A percentile compares a stretch with the other conserved stretches of the same genome.
Conservation (phyloP, 1,284 basidiomycete genomes). For the Coniferiporia weirii region DNA sequence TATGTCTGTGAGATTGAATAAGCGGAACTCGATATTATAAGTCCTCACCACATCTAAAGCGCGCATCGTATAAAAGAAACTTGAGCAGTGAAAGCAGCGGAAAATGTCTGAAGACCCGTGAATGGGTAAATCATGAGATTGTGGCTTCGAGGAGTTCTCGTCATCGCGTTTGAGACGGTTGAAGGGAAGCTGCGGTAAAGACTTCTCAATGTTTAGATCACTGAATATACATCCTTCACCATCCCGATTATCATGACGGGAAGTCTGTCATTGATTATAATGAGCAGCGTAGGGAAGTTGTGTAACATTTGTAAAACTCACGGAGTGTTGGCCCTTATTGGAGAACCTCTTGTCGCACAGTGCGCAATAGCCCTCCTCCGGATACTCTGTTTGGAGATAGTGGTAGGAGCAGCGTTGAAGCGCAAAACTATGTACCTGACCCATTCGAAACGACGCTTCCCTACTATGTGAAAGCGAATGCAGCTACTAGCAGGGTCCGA, state of each 20-base stretch:
- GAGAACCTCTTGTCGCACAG: not conserved
- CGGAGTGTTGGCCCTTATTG: not conserved
- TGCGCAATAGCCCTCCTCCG: conserved; percentile 5
- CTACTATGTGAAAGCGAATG: too few species aligned
- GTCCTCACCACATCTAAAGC: not conserved
- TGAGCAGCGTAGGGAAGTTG: too few species aligned
- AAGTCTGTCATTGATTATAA: too few species aligned
- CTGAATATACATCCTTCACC: too few species aligned
- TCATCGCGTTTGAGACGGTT: not conserved
- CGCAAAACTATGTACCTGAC: conserved; percentile 2
- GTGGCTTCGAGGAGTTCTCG: too few species aligned
- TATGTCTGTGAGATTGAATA: too few species aligned
- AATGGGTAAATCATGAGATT: not conserved
- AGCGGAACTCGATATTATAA: too few species aligned
- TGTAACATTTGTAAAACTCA: too few species aligned
- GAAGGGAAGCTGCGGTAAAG: not conserved
- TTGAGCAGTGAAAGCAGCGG: not conserved
- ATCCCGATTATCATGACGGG: too few species aligned
- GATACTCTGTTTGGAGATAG: not conserved
- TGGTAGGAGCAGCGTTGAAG: not conserved
- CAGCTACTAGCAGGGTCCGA: too few species aligned
- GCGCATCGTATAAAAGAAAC: conserved; percentile 3
- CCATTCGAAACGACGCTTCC: not conserved
- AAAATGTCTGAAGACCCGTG: not conserved
- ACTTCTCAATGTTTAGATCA: too few species aligned